Evolutionary conservation across 192 early-diverging fungal species (phyloP).

Genomic region (Pilaira anomala): DNA sequence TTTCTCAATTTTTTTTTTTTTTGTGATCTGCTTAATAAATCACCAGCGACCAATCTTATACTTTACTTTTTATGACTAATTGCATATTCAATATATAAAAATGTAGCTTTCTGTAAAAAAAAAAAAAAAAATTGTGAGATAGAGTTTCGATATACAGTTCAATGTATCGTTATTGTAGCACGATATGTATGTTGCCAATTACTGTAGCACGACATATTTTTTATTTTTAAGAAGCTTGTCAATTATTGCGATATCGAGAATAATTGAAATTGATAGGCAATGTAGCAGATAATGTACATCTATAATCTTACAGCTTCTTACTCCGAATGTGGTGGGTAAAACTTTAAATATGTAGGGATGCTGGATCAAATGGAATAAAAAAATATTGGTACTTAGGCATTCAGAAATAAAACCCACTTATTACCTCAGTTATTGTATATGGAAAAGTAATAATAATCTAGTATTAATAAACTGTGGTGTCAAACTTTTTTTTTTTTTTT

Average conservation of each 20-base stretch:
- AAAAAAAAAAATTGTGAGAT: neutral
- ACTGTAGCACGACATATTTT: neutral
- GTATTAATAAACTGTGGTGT: too few relatives aligned
- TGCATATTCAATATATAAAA: too few relatives aligned
- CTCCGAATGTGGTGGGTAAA: neutral
- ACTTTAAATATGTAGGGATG: neutral
- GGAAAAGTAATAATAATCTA: neutral
- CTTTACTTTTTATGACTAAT: too few relatives aligned
- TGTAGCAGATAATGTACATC: neutral
- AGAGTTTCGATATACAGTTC: too few relatives aligned
- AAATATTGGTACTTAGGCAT: too few relatives aligned
- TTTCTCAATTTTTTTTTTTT: too few relatives aligned
- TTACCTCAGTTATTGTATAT: neutral
- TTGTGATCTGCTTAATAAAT: too few relatives aligned
- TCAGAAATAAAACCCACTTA: too few relatives aligned
- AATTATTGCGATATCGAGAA: neutral
- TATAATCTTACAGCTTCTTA: neutral
- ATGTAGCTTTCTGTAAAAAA: neutral
- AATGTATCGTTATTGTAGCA: too few relatives aligned
- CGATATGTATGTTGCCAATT: too few relatives aligned
- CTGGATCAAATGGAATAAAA: neutral
- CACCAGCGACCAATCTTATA: too few relatives aligned
- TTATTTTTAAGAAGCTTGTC: neutral
- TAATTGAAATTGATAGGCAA: neutral
- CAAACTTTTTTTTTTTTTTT: too few relatives aligned